Evolutionary conservation across 129 eudicot species (phyloP).

Genomic region (Heracleum sosnowskyi): DNA sequence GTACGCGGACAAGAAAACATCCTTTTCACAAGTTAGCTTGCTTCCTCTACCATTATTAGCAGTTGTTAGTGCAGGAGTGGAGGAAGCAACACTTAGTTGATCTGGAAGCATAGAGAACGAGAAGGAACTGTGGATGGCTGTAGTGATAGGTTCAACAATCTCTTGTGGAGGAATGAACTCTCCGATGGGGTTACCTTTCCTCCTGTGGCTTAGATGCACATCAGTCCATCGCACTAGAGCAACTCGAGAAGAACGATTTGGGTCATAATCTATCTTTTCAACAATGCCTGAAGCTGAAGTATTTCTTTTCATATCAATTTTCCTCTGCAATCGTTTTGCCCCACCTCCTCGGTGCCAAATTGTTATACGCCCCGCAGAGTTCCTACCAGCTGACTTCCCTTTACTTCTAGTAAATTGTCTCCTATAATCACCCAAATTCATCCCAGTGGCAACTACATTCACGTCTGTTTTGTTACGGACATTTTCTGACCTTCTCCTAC

Average conservation of each 20-base stretch:
- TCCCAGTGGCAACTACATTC: neutral
- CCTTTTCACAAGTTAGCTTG: slow-evolving; percentile 22
- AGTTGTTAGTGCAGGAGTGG: neutral
- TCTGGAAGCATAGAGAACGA: slow-evolving; percentile 26
- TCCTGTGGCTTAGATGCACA: slow-evolving; percentile 25
- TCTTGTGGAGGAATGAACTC: slow-evolving; percentile 4
- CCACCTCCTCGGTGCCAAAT: slow-evolving; percentile 61
- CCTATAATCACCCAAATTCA: slow-evolving; percentile 8
- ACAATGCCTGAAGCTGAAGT: slow-evolving; percentile 49
- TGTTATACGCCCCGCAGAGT: slow-evolving; percentile 49
- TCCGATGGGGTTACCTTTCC: slow-evolving; percentile 16
- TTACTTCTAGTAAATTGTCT: slow-evolving; percentile 23
- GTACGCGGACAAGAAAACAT: slow-evolving; percentile 35
- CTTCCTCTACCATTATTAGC: neutral
- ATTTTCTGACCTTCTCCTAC: neutral
- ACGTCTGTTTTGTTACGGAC: neutral
- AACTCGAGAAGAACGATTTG: slow-evolving; percentile 52
- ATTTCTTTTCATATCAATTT: slow-evolving; percentile 47
- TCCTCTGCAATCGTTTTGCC: slow-evolving; percentile 44
- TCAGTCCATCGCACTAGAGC: slow-evolving; percentile 59
- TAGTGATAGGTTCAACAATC: slow-evolving; percentile 17
- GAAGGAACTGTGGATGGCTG: slow-evolving; percentile 22
- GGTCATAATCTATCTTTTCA: slow-evolving; percentile 63
- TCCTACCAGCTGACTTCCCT: slow-evolving; percentile 50
- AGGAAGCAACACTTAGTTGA: slow-evolving; percentile 9